phyloP scores from a whole-genome alignment of 83 land plant genomes.

The Diphasiastrum complanatum region DNA sequence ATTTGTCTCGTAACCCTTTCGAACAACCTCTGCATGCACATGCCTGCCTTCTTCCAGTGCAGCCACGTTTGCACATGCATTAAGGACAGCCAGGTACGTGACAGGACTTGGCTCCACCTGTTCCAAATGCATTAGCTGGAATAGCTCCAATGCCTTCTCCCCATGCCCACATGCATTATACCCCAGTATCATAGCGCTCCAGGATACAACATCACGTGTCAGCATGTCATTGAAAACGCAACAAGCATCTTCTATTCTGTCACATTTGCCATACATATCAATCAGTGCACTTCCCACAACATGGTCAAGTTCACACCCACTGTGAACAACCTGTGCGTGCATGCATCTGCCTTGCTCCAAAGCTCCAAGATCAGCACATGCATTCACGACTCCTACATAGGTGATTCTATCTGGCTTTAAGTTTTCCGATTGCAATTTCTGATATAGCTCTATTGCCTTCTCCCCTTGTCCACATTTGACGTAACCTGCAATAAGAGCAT shows the following conservation, averaged over 20 bases:
- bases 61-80: no score
- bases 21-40: no score
- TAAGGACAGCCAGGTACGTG: no score
- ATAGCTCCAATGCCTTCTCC: slow-evolving; percentile 11
- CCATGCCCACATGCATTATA: slow-evolving; percentile 20
- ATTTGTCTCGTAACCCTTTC: no score
- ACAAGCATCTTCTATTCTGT: slow-evolving; percentile 8
- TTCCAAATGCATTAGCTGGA: background rate
- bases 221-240: slow-evolving; percentile 18
- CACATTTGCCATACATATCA: slow-evolving; percentile 12
- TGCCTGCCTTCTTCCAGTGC: no score
- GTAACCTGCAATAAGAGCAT: slow-evolving; percentile 19
- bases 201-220: slow-evolving; percentile 21
- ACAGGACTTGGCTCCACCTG: slow-evolving; percentile 18
- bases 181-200: slow-evolving; percentile 35
- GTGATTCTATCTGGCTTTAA: slow-evolving; percentile 1
- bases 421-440: background rate
- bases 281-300: slow-evolving; percentile 20
- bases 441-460: slow-evolving; percentile 4
- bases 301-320: background rate
- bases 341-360: slow-evolving; percentile 5
- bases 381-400: slow-evolving; percentile 6
- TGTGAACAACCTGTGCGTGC: background rate
- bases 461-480: slow-evolving; percentile 1
- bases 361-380: slow-evolving; percentile 13